Percentiles rank a stretch among this genome's conserved stretches.
Evolutionary conservation across 129 eudicot species (phyloP).

Genomic region (Escallonia herrerae): DNA sequence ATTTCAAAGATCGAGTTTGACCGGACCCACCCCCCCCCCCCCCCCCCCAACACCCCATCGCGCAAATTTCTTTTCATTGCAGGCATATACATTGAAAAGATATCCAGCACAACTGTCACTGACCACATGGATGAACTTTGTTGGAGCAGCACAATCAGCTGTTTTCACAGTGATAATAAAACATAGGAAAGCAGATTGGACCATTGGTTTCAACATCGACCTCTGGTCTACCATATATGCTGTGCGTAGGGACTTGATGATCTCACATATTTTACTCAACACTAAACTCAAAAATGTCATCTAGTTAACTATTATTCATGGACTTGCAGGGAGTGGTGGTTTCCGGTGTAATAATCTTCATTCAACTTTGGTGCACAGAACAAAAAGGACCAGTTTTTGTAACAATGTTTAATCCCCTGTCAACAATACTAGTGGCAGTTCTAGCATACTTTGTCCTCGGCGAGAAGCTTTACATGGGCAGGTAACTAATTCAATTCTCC

Average conservation of each 20-base stretch:
- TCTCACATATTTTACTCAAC: background rate
- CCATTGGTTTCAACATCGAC: constrained; percentile 53
- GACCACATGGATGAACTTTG: constrained; percentile 57
- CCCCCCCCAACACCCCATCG: no score
- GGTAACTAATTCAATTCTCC: constrained; percentile 20
- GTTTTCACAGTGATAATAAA: constrained; percentile 39
- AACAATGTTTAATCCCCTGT: constrained; percentile 66
- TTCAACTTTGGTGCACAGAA: constrained; percentile 55
- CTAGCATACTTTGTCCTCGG: constrained; percentile 58
- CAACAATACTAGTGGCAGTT: constrained; percentile 50
- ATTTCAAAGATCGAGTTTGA: background rate
- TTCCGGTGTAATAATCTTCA: constrained; percentile 47
- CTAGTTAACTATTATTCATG: background rate
- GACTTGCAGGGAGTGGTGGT: constrained; percentile 49
- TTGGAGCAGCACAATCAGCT: constrained; percentile 78
- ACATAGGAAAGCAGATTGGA: constrained; percentile 46
- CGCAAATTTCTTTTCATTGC: constrained; percentile 3
- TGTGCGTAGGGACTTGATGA: constrained; percentile 22
- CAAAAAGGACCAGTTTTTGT: constrained; percentile 69
- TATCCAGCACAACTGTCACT: constrained; percentile 74
- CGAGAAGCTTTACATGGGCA: constrained; percentile 54
- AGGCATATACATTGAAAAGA: constrained; percentile 61
- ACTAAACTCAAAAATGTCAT: background rate
- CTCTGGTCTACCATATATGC: constrained; percentile 60
- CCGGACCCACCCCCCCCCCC: constrained; percentile 10